These are phyloP conservation scores for Coniochaeta pulveracea DNA, from an alignment of 2,329 filamentous ascomycete genomes.

Conservation along the genomic window DNA sequence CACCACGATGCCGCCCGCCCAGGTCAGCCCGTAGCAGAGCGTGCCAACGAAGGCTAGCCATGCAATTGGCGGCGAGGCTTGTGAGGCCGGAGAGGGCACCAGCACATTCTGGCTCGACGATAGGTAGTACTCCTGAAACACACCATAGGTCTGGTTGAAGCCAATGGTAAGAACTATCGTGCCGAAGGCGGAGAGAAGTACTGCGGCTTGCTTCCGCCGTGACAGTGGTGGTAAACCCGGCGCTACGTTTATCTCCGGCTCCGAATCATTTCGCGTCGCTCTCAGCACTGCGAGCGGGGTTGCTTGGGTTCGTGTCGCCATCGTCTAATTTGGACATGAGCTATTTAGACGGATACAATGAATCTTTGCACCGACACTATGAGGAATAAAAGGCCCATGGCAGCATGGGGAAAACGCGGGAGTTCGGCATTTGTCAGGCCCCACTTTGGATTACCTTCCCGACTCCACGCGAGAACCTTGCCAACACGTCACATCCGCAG, in stretches of 20 bases:
- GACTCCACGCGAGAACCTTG: too few species aligned
- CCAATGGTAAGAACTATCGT: conserved; percentile 34
- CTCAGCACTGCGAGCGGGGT: too few species aligned
- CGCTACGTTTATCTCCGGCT: conserved; percentile 5
- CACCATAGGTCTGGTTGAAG: conserved; percentile 35
- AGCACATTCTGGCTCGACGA: conserved; percentile 27
- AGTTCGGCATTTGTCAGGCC: too few species aligned
- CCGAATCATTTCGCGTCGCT: too few species aligned
- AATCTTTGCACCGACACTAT: too few species aligned
- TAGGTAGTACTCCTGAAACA: conserved; percentile 37
- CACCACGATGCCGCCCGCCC: conserved; percentile 34
- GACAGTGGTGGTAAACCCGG: conserved; percentile 21
- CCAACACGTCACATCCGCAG: too few species aligned
- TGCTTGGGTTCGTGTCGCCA: too few species aligned
- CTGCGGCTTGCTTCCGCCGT: conserved; percentile 26
- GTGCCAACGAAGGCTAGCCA: conserved; percentile 36
- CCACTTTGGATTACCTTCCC: too few species aligned
- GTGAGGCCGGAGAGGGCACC: conserved; percentile 16
- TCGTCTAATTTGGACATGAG: too few species aligned
- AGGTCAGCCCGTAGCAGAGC: conserved; percentile 34
- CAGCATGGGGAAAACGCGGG: too few species aligned
- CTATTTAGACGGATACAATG: too few species aligned
- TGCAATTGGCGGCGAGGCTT: conserved; percentile 23
- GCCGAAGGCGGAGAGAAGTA: conserved; percentile 29
- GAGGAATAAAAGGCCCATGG: too few species aligned